Evolutionary conservation across 305 asterid species (phyloP).

Genomic region (Fraxinus ornus): DNA sequence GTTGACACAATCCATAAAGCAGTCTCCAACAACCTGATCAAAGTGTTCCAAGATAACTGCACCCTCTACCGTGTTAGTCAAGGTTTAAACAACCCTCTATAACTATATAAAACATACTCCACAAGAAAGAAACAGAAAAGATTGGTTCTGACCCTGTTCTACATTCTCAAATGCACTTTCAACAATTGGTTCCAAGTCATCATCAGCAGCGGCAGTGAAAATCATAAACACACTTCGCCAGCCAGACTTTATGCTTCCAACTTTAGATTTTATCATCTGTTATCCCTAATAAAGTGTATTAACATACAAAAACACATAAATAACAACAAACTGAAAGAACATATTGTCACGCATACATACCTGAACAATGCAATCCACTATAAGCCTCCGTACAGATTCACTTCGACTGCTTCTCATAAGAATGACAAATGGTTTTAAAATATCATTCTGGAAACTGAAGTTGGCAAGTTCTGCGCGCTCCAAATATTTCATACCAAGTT

Average conservation of each 20-base stretch:
- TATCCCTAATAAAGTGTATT: slow-evolving; percentile 36
- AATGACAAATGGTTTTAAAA: slow-evolving; percentile 92
- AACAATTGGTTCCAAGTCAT: slow-evolving; percentile 84
- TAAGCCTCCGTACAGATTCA: slow-evolving; percentile 87
- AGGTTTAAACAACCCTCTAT: slow-evolving; percentile 21
- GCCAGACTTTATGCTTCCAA: slow-evolving; percentile 97
- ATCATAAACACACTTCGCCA: slow-evolving; percentile 99
- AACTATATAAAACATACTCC: slow-evolving; percentile 18
- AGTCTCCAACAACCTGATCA: slow-evolving; percentile 99
- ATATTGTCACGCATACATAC: slow-evolving; percentile 50
- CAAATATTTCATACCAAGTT: slow-evolving; percentile 97
- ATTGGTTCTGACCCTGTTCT: slow-evolving; percentile 74
- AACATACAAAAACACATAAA: slow-evolving; percentile 27
- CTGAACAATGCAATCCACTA: slow-evolving; percentile 98
- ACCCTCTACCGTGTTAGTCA: slow-evolving; percentile 39
- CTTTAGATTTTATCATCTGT: slow-evolving; percentile 99
- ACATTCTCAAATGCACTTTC: slow-evolving; percentile 99
- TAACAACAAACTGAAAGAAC: slow-evolving; percentile 16
- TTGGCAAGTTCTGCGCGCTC: slow-evolving; percentile 99
- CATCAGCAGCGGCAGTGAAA: slow-evolving; percentile 99
- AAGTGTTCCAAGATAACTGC: slow-evolving; percentile 99
- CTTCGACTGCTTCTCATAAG: slow-evolving; percentile 95
- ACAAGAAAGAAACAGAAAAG: slow-evolving; percentile 24
- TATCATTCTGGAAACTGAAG: slow-evolving; percentile 99
- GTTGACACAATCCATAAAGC: slow-evolving; percentile 99